Evolutionary conservation across 176 grass and related monocot genomes (phyloP), one percentile per base, ranked within the genome.

Genomic region (Rhynchospora breviuscula): DNA sequence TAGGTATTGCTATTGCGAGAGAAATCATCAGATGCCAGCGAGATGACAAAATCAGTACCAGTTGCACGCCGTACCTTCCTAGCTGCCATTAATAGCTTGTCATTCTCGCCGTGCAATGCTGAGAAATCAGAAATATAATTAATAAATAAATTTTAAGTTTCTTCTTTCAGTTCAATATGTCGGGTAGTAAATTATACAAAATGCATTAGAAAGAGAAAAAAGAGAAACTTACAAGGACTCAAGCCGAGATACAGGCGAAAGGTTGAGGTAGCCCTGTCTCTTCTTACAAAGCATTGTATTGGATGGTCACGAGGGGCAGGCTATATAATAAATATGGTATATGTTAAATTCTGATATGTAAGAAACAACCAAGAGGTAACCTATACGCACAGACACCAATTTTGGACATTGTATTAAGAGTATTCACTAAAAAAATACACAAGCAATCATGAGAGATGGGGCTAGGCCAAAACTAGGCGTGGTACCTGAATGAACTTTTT

Each of bases 1-100:
- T 99, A 99, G 69, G 88, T 99, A 67, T 91, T 99, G 82, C 97
- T 96, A 40, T 93, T 91, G 72, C 89, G 88, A 85, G 93, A 96
- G 45, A 95, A 99, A 84, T 99, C 93, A 81, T 95, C 85, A 33
- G 88, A 86, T 7, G 80, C 80, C 26, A 99, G 45, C 13, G 97
- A 99, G 65, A 99, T 96, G 61, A 93, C 91, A 73, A 96, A 99
- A 87, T 89, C 90, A 26, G 91, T 90, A 62, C 91, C 88, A 1
- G 97, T 78, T 9, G 97, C 89, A 46, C 91, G 89, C 54, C 97
- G 88, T 64, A 99, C 87, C 91, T 93, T 99, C 21, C 91, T 91
- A 0, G 97, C 97, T 68, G 97, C 93, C 80, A 99, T 88, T 85
- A 99, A 81, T 81, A 99, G 86, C 85, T 99, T 99, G 63, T 95